A percentile compares a stretch with the other conserved stretches of the same genome.
These are phyloP conservation scores for Cucurbita argyrosperma DNA, from an alignment of 306 rosid genomes.

Conservation along the genomic window DNA sequence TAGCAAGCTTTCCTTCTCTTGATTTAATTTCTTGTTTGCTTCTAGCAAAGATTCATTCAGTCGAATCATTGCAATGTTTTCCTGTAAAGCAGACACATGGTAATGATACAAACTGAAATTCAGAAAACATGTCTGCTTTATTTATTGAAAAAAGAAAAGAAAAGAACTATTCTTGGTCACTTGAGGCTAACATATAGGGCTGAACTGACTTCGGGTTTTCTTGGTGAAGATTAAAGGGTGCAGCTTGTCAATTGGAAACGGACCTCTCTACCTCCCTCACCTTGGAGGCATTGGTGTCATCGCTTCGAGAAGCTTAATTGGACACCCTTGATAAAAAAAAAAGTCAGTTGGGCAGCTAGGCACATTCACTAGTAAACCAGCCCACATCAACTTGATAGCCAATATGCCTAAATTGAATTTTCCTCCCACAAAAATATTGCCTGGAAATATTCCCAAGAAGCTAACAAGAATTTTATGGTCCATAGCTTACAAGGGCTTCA, in stretches of 20 bases:
- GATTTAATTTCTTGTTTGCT: constrained; percentile 39
- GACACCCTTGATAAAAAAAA: not conserved
- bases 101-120: not conserved
- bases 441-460: not conserved
- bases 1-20: constrained; percentile 45
- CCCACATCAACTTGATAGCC: not conserved
- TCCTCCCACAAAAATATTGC: not conserved
- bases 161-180: no score
- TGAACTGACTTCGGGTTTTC: no score
- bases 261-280: not conserved
- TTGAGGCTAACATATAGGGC: no score
- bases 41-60: constrained; percentile 49
- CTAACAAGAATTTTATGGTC: not conserved
- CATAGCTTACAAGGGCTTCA: not conserved
- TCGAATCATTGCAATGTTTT: constrained; percentile 52
- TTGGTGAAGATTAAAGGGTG: not conserved
- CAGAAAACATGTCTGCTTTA: not conserved
- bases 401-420: not conserved
- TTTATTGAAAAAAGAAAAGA: no score
- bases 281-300: not conserved
- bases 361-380: not conserved
- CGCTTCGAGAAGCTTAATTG: not conserved
- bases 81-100: constrained; percentile 34
- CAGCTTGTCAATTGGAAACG: not conserved
- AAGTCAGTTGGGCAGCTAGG: not conserved